Conservation (phyloP, 2,329 filamentous ascomycete species). For the Arthrobotrys iridis region DNA sequence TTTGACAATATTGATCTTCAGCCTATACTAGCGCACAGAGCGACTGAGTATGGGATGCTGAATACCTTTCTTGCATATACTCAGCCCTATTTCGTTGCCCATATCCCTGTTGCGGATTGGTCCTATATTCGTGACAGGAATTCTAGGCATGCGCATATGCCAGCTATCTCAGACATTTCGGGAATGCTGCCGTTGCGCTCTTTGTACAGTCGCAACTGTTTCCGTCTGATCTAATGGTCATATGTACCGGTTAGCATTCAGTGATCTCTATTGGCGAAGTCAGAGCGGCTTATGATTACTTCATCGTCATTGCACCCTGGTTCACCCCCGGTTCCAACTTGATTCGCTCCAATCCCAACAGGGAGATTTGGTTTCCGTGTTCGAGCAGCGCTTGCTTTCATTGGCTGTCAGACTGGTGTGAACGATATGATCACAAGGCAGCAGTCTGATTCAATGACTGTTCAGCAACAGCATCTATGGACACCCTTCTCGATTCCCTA, state of each 20-base stretch:
- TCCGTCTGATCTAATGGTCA: neutral
- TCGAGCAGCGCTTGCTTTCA: too few relatives aligned
- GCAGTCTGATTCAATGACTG: too few relatives aligned
- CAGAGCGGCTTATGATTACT: slow-evolving; percentile 19
- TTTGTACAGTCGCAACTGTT: neutral
- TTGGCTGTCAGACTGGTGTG: too few relatives aligned
- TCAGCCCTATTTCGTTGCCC: neutral
- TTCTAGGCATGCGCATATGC: neutral
- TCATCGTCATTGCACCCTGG: neutral
- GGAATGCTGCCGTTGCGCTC: neutral
- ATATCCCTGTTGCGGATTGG: neutral
- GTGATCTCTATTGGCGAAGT: neutral
- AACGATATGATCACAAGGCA: too few relatives aligned
- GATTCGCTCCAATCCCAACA: too few relatives aligned
- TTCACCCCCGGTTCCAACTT: too few relatives aligned
- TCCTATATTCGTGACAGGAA: neutral
- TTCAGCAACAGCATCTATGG: too few relatives aligned
- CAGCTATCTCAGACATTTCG: neutral
- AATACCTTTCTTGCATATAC: neutral
- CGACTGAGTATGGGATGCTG: neutral
- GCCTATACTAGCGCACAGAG: neutral
- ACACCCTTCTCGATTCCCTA: too few relatives aligned
- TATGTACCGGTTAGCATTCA: neutral
- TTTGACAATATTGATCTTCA: too few relatives aligned
- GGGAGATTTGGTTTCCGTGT: too few relatives aligned